Base-by-base conservation (phyloP, 1,284 basidiomycete genomes). In the Pseudozyma pruni region DNA sequence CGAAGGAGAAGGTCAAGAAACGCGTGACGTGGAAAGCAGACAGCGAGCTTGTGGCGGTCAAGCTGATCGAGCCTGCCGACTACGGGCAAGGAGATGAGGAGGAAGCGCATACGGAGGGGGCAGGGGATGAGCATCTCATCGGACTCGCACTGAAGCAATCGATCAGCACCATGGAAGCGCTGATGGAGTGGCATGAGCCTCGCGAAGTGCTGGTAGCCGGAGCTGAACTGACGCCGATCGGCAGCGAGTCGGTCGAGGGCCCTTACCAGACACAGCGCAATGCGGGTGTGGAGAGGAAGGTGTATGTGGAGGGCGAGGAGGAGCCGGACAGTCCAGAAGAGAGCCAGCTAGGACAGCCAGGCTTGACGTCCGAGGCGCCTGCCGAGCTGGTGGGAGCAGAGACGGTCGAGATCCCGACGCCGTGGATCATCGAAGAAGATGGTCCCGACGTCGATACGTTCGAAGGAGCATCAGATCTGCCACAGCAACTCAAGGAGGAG, bases 161-260 rank as follows among this genome's bases (percentile, higher is more conserved):
- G 17, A 58, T 70, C n/a, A 60, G 52, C 33, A 70, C 60, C 16
- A 78, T 78, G 75, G 71, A 74, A 35, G 73, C 68, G 33, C 42
- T 56, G 47, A 78, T 67, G 42, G 68, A 72, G 11, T 78, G 72
- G 71, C 68, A 58, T 42, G 47, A 55, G 25, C 70, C 68, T 17
- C 46, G 43, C 11, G 43, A 58, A 32, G 35, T 69, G 17, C 11
- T 33, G 0, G 31, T 57, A 13, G 11, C 16, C 20, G 54, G 43
- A 4, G 32, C 31, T 4, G 54, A 31, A 25, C n/a, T n/a, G n/a
- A n/a, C n/a, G n/a, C 39, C 52, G 13, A 19, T 50, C 4, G 63
- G 59, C 10, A 60, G 45, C 49, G 69, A 68, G 40, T 68, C 63
- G n/a, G 41, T 55, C 14, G 69, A 72, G 34, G 69, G 66, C 13